Evolutionary conservation across 768 basidiomycete genomes (phyloP), one percentile per base, ranked within the genome.

Genomic region (Mycena haematopus): DNA sequence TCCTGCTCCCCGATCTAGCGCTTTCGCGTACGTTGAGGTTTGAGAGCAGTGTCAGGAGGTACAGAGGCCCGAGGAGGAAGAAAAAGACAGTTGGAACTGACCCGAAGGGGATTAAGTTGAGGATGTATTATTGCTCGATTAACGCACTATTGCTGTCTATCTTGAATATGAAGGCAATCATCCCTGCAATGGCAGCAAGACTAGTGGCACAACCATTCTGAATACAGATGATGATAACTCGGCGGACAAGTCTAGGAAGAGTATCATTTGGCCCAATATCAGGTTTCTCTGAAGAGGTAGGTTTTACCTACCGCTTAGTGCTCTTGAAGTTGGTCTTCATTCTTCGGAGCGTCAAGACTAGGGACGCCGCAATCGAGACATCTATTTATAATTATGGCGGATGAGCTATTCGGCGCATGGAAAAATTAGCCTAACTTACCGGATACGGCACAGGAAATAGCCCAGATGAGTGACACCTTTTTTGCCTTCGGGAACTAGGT

Each of bases 141-240:
- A 6, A 58, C 45, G 33, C 24, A 62, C 52, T 31, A 19, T 38
- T 62, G 15, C 46, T 62, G 21, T 46, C 15, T 35, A 40, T 25
- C 9, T 33, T 21, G 19, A 56, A 2, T n/a, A 62, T 38, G 7
- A n/a, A 8, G 1, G 46, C 25, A 15, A 62, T 50, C 24, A 56
- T 38, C 19, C 24, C 45, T 0, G 29, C 45, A 17, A 50, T 21
- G 17, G 60, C 19, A 4, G 14, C 38, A 24, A 56, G 5, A 25
- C 46, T 49, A 3, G 60, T 62, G 1, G 47, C 25, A 14, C 33
- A 29, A 31, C 60, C 60, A 27, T 38, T 62, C 47, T 56, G 60
- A 27, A 62, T 24, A n/a, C 46, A 14, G n/a, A 33, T 21, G 10
- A 50, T 19, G 24, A 49, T 56, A n/a, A 62, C 29, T 3, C 60